These are phyloP conservation scores for Pyricularia pennisetigena DNA, from an alignment of 2,329 filamentous ascomycete species.

Conservation along the genomic window DNA sequence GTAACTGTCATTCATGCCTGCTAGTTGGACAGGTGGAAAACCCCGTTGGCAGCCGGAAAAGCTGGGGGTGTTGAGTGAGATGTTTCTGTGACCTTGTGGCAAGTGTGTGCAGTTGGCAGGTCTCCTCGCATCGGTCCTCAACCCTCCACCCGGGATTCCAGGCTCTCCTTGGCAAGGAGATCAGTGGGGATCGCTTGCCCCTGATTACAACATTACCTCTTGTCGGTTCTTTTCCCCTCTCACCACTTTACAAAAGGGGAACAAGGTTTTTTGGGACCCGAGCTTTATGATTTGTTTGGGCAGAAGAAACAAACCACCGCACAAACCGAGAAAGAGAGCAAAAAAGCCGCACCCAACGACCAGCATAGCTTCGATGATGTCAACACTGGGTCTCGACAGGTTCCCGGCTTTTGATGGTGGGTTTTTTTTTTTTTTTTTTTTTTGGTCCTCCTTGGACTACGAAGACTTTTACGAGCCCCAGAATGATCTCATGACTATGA, in stretches of 20 bases:
- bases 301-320: not conserved
- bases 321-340: not conserved
- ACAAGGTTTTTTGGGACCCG: not conserved
- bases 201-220: not conserved
- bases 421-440: not conserved
- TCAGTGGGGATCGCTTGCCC: not conserved
- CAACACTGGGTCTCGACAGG: not conserved
- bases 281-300: not conserved
- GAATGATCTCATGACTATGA: not conserved
- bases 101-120: not conserved
- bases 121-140: not conserved
- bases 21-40: not conserved
- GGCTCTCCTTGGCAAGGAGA: not conserved
- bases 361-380: not conserved
- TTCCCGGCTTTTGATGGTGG: not conserved
- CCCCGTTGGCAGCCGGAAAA: not conserved
- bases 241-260: not conserved
- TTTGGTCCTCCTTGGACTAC: not conserved
- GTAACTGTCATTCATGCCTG: not conserved
- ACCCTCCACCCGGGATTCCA: not conserved
- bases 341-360: not conserved
- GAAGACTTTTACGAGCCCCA: not conserved
- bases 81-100: not conserved
- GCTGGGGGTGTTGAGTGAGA: not conserved
- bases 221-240: not conserved